Base-by-base conservation (phyloP, 805 yeast species). In the Yamadazyma olivae region DNA sequence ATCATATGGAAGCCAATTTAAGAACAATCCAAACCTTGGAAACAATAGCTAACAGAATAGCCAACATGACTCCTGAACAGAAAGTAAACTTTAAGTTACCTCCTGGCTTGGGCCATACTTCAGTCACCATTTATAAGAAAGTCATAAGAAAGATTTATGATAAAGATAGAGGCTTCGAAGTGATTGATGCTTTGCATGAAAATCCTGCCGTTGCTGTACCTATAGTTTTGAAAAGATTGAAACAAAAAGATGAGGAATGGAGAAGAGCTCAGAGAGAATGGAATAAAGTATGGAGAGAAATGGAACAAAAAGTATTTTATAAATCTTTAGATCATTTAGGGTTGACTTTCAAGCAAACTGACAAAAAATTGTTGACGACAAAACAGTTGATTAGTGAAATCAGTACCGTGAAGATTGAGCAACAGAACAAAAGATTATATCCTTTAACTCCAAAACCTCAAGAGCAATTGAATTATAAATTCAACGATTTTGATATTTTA, bases 201-300 rank as follows among this genome's bases (percentile, higher is more conserved):
- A 84, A 85, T 51, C 99, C 99, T 2, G 89, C 93, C 2, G 79
- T 90, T 35, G 95, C 99, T 0, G 93, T 93, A 23, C 98, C 99
- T 1, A 81, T 93, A 40, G 95, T 93, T 10, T 70, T 93, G 59
- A 86, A 83, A 49, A 79, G 99, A 54, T 75, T 93, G 56, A 93
- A 93, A 62, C 98, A 93, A 62, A 93, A 93, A 62, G 98, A 93
- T 57, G 98, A 93, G 61, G 99, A 93, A 62, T 93, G 99, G 99
- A 85, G 88, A 60, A 78, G 96, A 44, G 90, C 96, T 2, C 99
- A 91, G 53, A 79, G 98, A 51, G 98, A 93, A 58, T 93, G 99
- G 98, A 91, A 91, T 63, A 91, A 91, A 57, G 95, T 89, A 10
- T 93, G 99, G 99, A 80, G 99, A 55, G 98, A 91, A 62, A 80